Base-by-base conservation (phyloP, 208 protist genomes). In the Trypanosomatidae sp. region DNA sequence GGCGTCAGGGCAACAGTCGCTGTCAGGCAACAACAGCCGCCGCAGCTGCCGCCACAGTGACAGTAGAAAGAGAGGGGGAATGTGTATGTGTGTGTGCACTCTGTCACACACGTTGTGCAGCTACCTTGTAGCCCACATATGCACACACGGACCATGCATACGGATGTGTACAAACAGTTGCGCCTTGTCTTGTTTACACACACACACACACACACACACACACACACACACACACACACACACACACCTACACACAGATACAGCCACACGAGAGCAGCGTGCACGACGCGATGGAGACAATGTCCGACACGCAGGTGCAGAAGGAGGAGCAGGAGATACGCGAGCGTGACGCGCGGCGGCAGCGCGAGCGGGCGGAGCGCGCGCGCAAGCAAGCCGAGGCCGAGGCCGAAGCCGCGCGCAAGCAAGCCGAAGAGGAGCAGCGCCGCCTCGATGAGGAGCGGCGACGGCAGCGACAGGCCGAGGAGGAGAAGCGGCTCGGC, bases 271-370 rank as follows among this genome's bases (percentile, higher is more conserved):
- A n/a, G n/a, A n/a, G n/a, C 18, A 10, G 21, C 15, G 15, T 47
- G 8, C 2, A 15, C 33, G 23, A 21, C 16, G 16, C 24, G 20
- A 65, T 81, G 61, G 57, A 72, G 6, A 45, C 41, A 8, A 43
- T 59, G 11, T 55, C 47, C 10, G 69, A 80, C 26, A 67, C 64
- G 22, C 62, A 87, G 49, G 56, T 58, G 11, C 56, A 61, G 24
- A 70, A 77, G 48, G 79, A 91, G 62, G 87, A 94, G 56, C 61
- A 61, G 7, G 87, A 92, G 39, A 88, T 89, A 26, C 76, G 65
- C 23, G 68, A 77, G 56, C 77, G 87, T 11, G 87, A 92, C 48
- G 43, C 43, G 18, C 59, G 67, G 41, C 78, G 82, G 3, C 62
- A 72, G 28, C 43, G 65, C 41, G 77, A 92, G 45, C 79, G 82